Percentiles rank a stretch among this genome's conserved stretches.
These are phyloP conservation scores for Desmodesmus armatus DNA, from an alignment of 139 green algal species.

Conservation along the genomic window DNA sequence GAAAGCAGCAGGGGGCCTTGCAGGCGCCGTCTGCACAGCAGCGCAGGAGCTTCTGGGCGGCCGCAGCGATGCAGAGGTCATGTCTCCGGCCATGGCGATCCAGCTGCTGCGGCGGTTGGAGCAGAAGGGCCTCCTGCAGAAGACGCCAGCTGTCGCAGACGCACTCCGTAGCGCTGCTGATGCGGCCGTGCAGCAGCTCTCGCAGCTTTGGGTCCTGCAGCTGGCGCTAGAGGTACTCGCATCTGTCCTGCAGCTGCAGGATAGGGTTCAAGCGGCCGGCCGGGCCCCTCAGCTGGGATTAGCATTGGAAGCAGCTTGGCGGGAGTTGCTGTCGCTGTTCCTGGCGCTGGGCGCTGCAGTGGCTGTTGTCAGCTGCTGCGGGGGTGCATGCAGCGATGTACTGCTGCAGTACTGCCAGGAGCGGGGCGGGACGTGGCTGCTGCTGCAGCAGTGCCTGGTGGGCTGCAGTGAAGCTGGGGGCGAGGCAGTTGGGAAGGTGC, in stretches of 20 bases:
- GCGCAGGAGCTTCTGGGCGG: constrained; percentile 38
- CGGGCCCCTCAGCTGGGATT: constrained; percentile 49
- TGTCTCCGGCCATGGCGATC: constrained; percentile 46
- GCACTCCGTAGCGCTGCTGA: constrained; percentile 28
- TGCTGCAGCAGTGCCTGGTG: constrained; percentile 31
- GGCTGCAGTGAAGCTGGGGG: neutral
- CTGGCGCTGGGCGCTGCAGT: constrained; percentile 25
- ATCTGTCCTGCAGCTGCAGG: constrained; percentile 48
- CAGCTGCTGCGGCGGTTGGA: constrained; percentile 48
- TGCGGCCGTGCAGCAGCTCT: constrained; percentile 44
- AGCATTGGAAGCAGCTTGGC: constrained; percentile 10
- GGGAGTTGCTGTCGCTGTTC: constrained; percentile 27
- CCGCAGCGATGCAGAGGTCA: neutral
- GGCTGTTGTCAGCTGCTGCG: neutral
- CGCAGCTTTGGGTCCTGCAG: constrained; percentile 8
- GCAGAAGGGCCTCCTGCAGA: constrained; percentile 46
- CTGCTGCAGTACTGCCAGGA: constrained; percentile 26
- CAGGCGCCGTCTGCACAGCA: constrained; percentile 33
- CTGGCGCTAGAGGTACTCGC: constrained; percentile 50
- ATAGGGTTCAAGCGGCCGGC: constrained; percentile 18
- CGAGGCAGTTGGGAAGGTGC: neutral
- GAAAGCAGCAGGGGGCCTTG: constrained; percentile 8
- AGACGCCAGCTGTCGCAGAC: neutral
- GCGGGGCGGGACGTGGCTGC: neutral
- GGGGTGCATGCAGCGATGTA: neutral